A percentile compares a stretch with the other conserved stretches of the same genome.
Conservation (phyloP, 805 yeast species). For the Metahyphopichia silvanorum region DNA sequence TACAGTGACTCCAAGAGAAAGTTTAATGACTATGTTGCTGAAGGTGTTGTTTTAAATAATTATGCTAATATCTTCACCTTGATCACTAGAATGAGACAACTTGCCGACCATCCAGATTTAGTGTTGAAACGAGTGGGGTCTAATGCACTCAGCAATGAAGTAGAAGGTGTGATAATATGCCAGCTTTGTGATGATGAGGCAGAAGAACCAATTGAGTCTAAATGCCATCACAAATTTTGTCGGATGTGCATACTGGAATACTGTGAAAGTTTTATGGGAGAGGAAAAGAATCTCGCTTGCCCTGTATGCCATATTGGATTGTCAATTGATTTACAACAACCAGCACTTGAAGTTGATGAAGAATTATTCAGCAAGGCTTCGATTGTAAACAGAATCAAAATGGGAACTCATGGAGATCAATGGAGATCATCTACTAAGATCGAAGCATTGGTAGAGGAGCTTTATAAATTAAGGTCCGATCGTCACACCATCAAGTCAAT, state of each 20-base stretch:
- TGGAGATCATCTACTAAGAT: conserved; percentile 97
- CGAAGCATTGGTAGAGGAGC: conserved; percentile 92
- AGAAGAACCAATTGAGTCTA: conserved; percentile 93
- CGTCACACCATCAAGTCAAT: conserved; percentile 88
- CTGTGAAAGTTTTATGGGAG: conserved; percentile 74
- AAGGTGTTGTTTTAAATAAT: conserved; percentile 93
- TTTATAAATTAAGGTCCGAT: conserved; percentile 83
- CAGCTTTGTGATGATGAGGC: conserved; percentile 97
- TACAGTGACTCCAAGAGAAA: conserved; percentile 84
- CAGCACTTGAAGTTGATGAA: conserved; percentile 72
- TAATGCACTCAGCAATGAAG: conserved; percentile 32
- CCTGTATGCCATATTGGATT: conserved; percentile 96
- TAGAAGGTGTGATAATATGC: conserved; percentile 66
- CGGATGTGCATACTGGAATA: conserved; percentile 90
- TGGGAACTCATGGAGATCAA: conserved; percentile 63
- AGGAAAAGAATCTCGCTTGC: conserved; percentile 62
- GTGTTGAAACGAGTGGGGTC: conserved; percentile 69
- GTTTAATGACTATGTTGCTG: conserved; percentile 89
- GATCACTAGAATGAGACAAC: conserved; percentile 95
- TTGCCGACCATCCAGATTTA: conserved; percentile 97
- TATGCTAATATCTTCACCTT: conserved; percentile 96
- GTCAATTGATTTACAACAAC: conserved; percentile 85
- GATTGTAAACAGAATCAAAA: conserved; percentile 82
- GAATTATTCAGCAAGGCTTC: conserved; percentile 58
- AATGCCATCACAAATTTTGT: conserved; percentile 92